Evolutionary conservation across 1,139 yeast genomes (phyloP).

Genomic region (Nakaseomyces uthaithaninus): DNA sequence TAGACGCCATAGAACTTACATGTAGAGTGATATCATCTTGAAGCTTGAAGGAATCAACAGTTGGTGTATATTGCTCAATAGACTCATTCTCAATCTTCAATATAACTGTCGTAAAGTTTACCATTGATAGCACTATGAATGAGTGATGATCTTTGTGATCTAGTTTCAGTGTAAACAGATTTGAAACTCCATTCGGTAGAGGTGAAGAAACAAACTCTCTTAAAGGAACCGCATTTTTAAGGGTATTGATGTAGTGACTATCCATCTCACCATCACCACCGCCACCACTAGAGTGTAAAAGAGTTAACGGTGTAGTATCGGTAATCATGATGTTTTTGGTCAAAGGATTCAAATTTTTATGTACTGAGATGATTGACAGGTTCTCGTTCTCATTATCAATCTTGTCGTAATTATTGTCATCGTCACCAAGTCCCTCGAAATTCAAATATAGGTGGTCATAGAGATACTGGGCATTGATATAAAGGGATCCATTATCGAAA

Average conservation of each 20-base stretch:
- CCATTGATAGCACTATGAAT: slow-evolving; percentile 34
- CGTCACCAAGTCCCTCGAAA: slow-evolving; percentile 66
- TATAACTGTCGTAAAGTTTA: slow-evolving; percentile 21
- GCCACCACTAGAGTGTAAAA: slow-evolving; percentile 20
- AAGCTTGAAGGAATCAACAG: slow-evolving; percentile 44
- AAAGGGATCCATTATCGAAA: slow-evolving; percentile 68
- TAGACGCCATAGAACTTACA: slow-evolving; percentile 60
- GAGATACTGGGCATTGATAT: slow-evolving; percentile 64
- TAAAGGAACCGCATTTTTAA: slow-evolving; percentile 22
- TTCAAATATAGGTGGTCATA: slow-evolving; percentile 69
- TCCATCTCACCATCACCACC: slow-evolving; percentile 23
- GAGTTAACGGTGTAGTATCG: slow-evolving; percentile 21
- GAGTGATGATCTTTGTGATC: slow-evolving; percentile 39
- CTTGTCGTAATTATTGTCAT: slow-evolving; percentile 31
- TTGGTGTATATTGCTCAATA: slow-evolving; percentile 59
- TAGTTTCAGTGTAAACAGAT: slow-evolving; percentile 33
- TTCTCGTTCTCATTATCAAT: slow-evolving; percentile 33
- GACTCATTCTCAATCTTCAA: slow-evolving; percentile 36
- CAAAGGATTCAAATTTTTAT: slow-evolving; percentile 52
- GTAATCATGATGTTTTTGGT: slow-evolving; percentile 37
- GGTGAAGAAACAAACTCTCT: slow-evolving; percentile 23
- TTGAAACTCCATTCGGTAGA: slow-evolving; percentile 23
- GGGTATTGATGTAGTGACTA: neutral
- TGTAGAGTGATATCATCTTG: slow-evolving; percentile 54
- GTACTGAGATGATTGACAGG: slow-evolving; percentile 48